Evolutionary conservation across 345 rosid species (phyloP).

Genomic region (Lepidium africanum): DNA sequence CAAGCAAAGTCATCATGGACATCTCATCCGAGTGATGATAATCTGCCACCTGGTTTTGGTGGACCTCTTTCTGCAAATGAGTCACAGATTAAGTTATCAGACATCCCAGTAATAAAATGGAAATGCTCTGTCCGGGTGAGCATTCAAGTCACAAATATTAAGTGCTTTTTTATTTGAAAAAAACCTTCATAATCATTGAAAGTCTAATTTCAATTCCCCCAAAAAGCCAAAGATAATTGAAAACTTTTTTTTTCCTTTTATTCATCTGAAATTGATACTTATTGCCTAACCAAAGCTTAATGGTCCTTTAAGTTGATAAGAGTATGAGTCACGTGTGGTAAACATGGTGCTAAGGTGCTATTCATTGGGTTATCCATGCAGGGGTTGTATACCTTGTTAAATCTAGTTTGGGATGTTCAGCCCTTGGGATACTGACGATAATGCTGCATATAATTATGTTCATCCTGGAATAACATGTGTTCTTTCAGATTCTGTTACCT

Average conservation of each 20-base stretch:
- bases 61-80: conserved; percentile 45
- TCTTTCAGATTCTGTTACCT: conserved; percentile 52
- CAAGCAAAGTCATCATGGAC: conserved; percentile 68
- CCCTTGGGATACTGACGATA: not conserved
- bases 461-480: conserved; percentile 13
- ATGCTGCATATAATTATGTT: not conserved
- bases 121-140: conserved; percentile 62
- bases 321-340: not conserved
- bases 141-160: not conserved
- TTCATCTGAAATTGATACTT: not conserved
- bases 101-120: conserved; percentile 72
- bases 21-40: conserved; percentile 54
- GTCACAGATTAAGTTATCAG: conserved; percentile 48
- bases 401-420: not conserved
- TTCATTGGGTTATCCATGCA: not conserved
- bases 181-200: not conserved
- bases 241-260: not conserved
- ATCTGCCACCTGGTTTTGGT: conserved; percentile 91
- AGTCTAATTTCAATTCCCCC: not conserved
- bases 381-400: not conserved
- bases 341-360: not conserved
- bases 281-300: not conserved
- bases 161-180: too few relatives aligned
- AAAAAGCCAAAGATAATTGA: not conserved
- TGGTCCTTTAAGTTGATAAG: not conserved